Base-by-base conservation (phyloP, 805 yeast species). In the Wickerhamomyces sydowiorum region DNA sequence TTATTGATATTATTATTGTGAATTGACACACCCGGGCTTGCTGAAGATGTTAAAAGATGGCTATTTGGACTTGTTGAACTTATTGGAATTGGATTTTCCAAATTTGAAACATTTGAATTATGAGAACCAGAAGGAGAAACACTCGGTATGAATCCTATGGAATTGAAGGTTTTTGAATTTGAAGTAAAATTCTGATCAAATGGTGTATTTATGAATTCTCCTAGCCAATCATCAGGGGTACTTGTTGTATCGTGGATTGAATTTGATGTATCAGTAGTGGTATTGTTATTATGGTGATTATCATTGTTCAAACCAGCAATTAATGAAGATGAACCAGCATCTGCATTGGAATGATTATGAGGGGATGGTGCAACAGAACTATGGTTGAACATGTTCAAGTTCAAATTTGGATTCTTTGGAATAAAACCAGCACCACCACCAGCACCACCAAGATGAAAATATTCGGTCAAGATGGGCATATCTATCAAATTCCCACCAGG, bases 201-300 rank as follows among this genome's bases (percentile, higher is more conserved):
- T 6, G 88, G 86, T 1, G 86, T 76, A 41, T 70, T 78, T 38
- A 84, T 76, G 50, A 85, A 82, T 47, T 82, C 88, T 25, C 78
- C 72, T 14, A 85, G 64, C 90, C 91, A 82, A 44, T 78, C 82
- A 23, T 74, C 76, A 9, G 65, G 60, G 3, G 56, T 46, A 39
- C 60, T 40, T 41, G 47, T 42, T 19, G 51, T 51, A 30, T 54
- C 54, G 25, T 48, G 52, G 17, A 47, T 45, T 0, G 53, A 45
- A 39, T 44, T 46, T 3, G 56, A 49, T 6, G 47, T 41, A 10
- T 50, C 43, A 10, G 44, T 41, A 13, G 7, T 33, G 23, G 24
- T 36, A 29, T 38, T 38, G 32, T 12, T n/a, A 30, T 10, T 17
- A 30, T 38, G 15, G 36, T 28, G 18, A 29, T 28, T 18, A 14